phyloP scores from a whole-genome alignment of 2,329 filamentous ascomycete species.

The Rutstroemia sp. region DNA sequence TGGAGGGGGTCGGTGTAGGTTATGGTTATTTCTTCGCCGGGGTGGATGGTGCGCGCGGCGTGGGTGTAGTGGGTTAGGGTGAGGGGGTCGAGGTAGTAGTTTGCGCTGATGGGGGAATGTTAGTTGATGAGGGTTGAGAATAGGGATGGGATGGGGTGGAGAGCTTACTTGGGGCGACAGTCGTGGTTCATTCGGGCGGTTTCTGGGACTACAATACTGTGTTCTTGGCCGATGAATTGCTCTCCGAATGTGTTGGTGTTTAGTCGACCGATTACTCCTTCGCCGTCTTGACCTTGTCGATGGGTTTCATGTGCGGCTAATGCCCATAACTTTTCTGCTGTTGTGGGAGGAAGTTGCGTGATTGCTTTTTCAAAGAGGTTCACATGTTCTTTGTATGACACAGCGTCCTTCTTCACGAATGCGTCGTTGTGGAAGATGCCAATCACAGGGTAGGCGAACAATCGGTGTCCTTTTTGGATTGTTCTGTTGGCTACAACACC shows the following conservation, averaged over 20 bases:
- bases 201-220: conserved; percentile 12
- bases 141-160: neutral
- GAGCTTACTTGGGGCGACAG: conserved; percentile 32
- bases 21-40: conserved; percentile 35
- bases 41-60: conserved; percentile 30
- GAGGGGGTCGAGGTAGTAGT: conserved; percentile 30
- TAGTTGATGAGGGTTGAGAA: neutral
- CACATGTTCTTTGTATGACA: neutral
- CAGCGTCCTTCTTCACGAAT: neutral
- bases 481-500: conserved; percentile 17
- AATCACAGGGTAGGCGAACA: conserved; percentile 14
- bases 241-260: conserved; percentile 20
- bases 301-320: conserved; percentile 10
- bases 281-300: neutral
- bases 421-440: conserved; percentile 17
- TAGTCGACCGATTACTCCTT: conserved; percentile 15
- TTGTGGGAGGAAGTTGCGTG: conserved; percentile 12
- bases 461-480: conserved; percentile 12
- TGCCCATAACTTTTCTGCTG: conserved; percentile 6
- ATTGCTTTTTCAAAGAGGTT: conserved; percentile 10
- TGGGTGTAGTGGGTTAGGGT: conserved; percentile 31
- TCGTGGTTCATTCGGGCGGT: conserved; percentile 33
- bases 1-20: conserved; percentile 28
- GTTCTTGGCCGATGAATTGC: conserved; percentile 10
- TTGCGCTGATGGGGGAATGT: neutral